Percentiles rank a stretch among this genome's conserved stretches.
Conservation (phyloP, 2,329 filamentous ascomycete genomes). For the Fusarium irregulare region DNA sequence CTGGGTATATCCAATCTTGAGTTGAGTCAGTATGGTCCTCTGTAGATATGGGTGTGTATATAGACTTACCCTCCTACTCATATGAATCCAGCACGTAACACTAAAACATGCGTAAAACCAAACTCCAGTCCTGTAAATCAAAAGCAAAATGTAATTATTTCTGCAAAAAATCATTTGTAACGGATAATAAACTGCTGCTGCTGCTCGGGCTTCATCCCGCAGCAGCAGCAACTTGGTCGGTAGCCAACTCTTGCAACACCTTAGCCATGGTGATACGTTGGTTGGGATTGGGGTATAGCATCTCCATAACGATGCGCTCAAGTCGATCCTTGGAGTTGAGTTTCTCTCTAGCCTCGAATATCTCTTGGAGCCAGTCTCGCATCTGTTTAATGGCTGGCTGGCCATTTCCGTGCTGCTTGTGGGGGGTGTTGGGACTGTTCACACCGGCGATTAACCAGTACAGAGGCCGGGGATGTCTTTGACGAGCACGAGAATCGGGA, state of each 20-base stretch:
- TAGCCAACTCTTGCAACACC: constrained; percentile 59
- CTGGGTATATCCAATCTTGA: constrained; percentile 43
- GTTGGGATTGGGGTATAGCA: constrained; percentile 63
- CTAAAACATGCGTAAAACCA: constrained; percentile 19
- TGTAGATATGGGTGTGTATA: background rate
- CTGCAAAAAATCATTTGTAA: constrained; percentile 10
- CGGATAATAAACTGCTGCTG: constrained; percentile 13
- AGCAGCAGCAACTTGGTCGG: constrained; percentile 37
- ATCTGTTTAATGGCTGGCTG: constrained; percentile 62
- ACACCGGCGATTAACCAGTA: constrained; percentile 70
- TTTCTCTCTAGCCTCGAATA: constrained; percentile 59
- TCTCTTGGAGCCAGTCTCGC: constrained; percentile 67
- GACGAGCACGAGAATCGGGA: constrained; percentile 63
- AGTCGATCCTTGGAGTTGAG: constrained; percentile 61
- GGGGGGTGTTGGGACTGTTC: constrained; percentile 54
- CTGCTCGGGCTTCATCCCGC: constrained; percentile 16
- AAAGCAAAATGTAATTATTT: constrained; percentile 24
- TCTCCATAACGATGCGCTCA: constrained; percentile 64
- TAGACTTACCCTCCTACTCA: constrained; percentile 38
- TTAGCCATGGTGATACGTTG: constrained; percentile 67
- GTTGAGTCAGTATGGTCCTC: constrained; percentile 15
- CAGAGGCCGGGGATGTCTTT: constrained; percentile 61
- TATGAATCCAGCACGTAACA: constrained; percentile 17
- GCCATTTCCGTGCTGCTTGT: constrained; percentile 53
- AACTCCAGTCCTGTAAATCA: constrained; percentile 25